phyloP scores from a whole-genome alignment of 2,329 filamentous ascomycete species.

The Apiospora arundinis region DNA sequence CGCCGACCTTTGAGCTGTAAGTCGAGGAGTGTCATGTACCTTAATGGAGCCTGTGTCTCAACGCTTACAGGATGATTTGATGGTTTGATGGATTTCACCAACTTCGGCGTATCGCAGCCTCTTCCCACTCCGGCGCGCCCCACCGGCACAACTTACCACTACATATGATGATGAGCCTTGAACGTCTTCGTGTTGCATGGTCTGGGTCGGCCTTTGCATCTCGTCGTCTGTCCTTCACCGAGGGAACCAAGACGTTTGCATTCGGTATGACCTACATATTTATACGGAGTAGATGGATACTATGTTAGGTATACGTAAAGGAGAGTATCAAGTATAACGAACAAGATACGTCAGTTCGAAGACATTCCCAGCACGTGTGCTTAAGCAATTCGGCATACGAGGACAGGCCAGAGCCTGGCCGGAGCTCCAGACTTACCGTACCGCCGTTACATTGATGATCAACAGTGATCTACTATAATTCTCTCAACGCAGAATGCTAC shows the following conservation, averaged over 20 bases:
- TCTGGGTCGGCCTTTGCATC: not conserved
- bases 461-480: slow-evolving; percentile 7
- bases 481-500: slow-evolving; percentile 11
- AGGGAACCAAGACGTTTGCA: not conserved
- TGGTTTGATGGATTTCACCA: not conserved
- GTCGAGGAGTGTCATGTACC: not conserved
- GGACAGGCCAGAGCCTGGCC: not conserved
- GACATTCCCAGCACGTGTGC: not conserved
- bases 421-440: not conserved
- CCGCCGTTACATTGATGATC: slow-evolving; percentile 11
- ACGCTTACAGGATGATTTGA: not conserved
- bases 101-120: slow-evolving; percentile 17
- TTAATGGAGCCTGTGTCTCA: slow-evolving; percentile 1
- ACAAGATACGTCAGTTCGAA: too few relatives aligned
- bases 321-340: too few relatives aligned
- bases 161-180: slow-evolving; percentile 11
- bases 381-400: slow-evolving; percentile 1
- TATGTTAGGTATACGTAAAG: too few relatives aligned
- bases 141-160: slow-evolving; percentile 4
- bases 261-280: not conserved
- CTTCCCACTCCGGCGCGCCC: not conserved
- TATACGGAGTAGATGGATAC: not conserved
- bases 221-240: not conserved
- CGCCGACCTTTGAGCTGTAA: not conserved
- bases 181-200: slow-evolving; percentile 4